These are phyloP conservation scores for Miscanthus lutarioriparius DNA, from an alignment of 176 grass and related monocot genomes.

Conservation along the genomic window DNA sequence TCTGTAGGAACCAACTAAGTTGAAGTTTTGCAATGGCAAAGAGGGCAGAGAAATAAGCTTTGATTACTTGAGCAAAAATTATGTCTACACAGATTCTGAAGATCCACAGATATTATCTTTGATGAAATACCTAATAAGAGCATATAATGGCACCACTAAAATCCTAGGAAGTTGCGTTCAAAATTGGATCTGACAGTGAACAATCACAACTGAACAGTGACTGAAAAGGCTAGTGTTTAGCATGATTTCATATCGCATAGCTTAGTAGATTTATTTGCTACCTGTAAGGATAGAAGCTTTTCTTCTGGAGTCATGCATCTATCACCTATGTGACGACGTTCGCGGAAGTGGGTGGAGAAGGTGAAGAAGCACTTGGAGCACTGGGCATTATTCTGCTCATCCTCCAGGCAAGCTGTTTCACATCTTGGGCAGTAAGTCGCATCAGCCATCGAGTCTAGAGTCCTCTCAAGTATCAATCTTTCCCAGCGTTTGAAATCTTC, in stretches of 20 bases:
- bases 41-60: not conserved
- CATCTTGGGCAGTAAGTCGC: slow-evolving; percentile 64
- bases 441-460: slow-evolving; percentile 60
- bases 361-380: slow-evolving; percentile 57
- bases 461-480: slow-evolving; percentile 49
- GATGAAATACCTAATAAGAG: not conserved
- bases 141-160: not conserved
- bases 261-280: slow-evolving; percentile 7
- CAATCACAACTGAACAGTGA: not conserved
- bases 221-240: not conserved
- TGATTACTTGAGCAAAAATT: not conserved
- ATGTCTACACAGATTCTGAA: not conserved
- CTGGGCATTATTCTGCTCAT: slow-evolving; percentile 43
- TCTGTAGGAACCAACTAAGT: not conserved
- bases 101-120: not conserved
- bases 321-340: slow-evolving; percentile 45
- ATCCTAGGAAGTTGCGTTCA: slow-evolving; percentile 1
- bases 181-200: not conserved
- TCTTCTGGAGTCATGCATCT: slow-evolving; percentile 48
- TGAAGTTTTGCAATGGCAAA: not conserved
- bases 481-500: slow-evolving; percentile 54
- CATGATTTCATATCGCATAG: not conserved
- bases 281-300: slow-evolving; percentile 55
- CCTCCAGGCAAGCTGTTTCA: slow-evolving; percentile 50
- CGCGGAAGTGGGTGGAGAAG: slow-evolving; percentile 50